These are phyloP conservation scores for Stylonectria norvegica DNA, from an alignment of 2,329 filamentous ascomycete species.

Conservation along the genomic window DNA sequence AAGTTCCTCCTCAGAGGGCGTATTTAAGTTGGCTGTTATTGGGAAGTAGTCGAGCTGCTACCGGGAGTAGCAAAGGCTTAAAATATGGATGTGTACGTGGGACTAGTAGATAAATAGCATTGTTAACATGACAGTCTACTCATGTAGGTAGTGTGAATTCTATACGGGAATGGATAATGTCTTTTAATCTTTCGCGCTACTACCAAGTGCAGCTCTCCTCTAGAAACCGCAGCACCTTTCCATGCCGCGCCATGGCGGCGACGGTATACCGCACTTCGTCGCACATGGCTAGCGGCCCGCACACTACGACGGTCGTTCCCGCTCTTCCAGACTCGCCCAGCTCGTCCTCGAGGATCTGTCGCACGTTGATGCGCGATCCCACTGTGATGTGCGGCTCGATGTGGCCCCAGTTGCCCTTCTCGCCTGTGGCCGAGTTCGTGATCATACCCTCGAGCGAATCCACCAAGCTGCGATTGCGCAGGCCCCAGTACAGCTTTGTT, in stretches of 20 bases:
- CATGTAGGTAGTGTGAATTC: no score
- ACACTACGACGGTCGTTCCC: conserved; percentile 29
- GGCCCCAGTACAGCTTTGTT: conserved; percentile 31
- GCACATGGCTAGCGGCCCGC: conserved; percentile 28
- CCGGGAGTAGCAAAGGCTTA: no score
- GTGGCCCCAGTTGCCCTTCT: conserved; percentile 21
- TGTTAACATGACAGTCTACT: no score
- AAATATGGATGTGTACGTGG: no score
- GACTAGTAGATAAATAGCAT: no score
- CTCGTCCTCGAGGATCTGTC: conserved; percentile 24
- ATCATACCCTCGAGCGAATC: conserved; percentile 25
- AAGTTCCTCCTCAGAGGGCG: conserved; percentile 38
- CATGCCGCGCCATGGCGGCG: conserved; percentile 24
- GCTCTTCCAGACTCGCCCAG: conserved; percentile 11
- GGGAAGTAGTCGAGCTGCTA: no score
- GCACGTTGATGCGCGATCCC: conserved; percentile 27
- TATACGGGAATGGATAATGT: no score
- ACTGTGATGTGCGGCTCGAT: conserved; percentile 28
- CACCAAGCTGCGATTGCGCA: conserved; percentile 23
- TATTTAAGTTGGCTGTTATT: no score
- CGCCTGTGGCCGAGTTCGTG: conserved; percentile 5
- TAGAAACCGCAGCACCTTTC: conserved; percentile 20
- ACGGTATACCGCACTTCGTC: conserved; percentile 29
- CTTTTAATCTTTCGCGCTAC: no score
- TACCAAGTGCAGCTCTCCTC: conserved; percentile 23